phyloP scores from a whole-genome alignment of 352 stramenopile genomes.

The Phytophthora fragariae region DNA sequence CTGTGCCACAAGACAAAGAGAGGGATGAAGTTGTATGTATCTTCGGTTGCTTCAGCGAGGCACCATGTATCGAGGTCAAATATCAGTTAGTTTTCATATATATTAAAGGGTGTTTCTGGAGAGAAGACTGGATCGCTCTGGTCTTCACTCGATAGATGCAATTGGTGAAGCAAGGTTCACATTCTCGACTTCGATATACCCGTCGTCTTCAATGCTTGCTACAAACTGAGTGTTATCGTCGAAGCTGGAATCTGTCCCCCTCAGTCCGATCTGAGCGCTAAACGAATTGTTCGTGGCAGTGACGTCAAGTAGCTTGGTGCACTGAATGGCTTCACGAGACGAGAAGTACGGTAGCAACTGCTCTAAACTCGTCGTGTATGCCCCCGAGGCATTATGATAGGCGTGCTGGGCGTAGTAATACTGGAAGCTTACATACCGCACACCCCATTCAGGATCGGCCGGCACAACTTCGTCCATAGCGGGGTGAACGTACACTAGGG shows the following conservation, averaged over 20 bases:
- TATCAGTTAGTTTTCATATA: constrained; percentile 22
- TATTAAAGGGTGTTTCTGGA: not conserved
- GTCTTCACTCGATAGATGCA: constrained; percentile 12
- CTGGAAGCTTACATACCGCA: constrained; percentile 66
- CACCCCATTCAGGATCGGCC: constrained; percentile 54
- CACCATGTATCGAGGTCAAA: constrained; percentile 34
- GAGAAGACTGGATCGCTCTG: not conserved
- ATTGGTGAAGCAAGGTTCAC: not conserved
- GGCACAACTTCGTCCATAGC: constrained; percentile 26
- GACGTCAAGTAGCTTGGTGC: constrained; percentile 32
- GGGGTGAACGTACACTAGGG: not conserved
- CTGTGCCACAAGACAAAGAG: not conserved
- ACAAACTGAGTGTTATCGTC: constrained; percentile 13
- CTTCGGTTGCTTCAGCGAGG: constrained; percentile 18
- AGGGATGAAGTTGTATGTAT: constrained; percentile 20
- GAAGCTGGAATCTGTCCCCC: not conserved
- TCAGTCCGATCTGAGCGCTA: constrained; percentile 26
- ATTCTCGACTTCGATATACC: constrained; percentile 35
- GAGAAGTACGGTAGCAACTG: constrained; percentile 48
- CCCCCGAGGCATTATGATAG: constrained; percentile 34
- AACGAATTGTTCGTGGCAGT: constrained; percentile 25
- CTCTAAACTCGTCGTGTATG: constrained; percentile 42
- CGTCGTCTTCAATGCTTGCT: constrained; percentile 35
- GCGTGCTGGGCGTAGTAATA: constrained; percentile 75
- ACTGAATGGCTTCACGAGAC: constrained; percentile 30